phyloP scores from a whole-genome alignment of 345 rosid species.

The Kandelia obovata region DNA sequence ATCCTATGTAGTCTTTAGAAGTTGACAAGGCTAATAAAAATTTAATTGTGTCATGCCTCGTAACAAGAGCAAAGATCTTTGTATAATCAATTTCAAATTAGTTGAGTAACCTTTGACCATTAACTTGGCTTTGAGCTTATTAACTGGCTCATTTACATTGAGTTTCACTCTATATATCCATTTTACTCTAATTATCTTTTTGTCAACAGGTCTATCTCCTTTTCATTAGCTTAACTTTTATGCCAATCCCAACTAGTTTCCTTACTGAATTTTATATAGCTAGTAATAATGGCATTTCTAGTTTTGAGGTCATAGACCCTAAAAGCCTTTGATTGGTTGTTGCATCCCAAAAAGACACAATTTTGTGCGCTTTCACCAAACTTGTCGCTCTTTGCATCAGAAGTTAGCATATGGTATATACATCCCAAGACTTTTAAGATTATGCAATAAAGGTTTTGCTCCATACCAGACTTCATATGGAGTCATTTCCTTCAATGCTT shows the following conservation, averaged over 20 bases:
- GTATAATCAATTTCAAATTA: neutral
- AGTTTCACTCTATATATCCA: neutral
- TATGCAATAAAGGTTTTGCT: no score
- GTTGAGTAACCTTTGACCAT: neutral
- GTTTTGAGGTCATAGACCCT: neutral
- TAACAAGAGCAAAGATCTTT: neutral
- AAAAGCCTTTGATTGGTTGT: neutral
- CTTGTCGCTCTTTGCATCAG: neutral
- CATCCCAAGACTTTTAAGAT: no score
- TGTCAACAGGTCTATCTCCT: neutral
- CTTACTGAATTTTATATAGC: neutral
- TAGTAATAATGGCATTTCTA: neutral
- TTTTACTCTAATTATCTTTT: neutral
- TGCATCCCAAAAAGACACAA: neutral
- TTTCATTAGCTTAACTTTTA: neutral
- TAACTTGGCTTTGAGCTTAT: neutral
- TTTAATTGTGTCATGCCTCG: neutral
- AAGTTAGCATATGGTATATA: fast-evolving
- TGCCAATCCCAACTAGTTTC: neutral
- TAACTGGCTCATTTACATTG: neutral
- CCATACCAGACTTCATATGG: no score
- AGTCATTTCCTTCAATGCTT: no score
- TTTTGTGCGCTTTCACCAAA: neutral
- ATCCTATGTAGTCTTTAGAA: neutral
- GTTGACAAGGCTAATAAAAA: neutral